These are phyloP conservation scores for Danielia oregonensis DNA, from an alignment of 805 yeast genomes.

Conservation along the genomic window DNA sequence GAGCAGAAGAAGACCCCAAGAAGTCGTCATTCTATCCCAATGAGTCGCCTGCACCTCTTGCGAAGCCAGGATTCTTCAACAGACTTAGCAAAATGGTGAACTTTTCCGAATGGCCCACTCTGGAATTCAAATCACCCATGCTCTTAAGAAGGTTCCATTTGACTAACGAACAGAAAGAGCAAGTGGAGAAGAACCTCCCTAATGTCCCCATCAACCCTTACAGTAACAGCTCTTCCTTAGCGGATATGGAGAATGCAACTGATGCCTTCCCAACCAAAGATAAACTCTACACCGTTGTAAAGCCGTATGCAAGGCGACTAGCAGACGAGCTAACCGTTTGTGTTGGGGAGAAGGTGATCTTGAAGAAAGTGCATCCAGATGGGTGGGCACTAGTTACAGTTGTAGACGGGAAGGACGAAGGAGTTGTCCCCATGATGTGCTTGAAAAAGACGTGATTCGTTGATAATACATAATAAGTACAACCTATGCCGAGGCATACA, in stretches of 20 bases:
- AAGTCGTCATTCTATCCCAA: background rate
- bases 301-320: conserved; percentile 24
- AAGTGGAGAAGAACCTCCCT: conserved; percentile 14
- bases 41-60: background rate
- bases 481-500: too few species aligned
- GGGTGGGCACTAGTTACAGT: conserved; percentile 37
- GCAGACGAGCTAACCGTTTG: conserved; percentile 32
- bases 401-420: conserved; percentile 18
- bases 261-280: background rate
- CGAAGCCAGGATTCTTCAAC: conserved; percentile 3
- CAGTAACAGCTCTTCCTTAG: background rate
- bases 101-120: conserved; percentile 18
- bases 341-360: conserved; percentile 27
- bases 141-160: conserved; percentile 30
- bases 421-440: conserved; percentile 34
- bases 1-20: background rate
- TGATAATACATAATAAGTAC: background rate
- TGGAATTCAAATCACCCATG: conserved; percentile 25
- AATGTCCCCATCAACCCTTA: conserved; percentile 12
- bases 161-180: conserved; percentile 16
- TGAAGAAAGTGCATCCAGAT: conserved; percentile 26
- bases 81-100: conserved; percentile 24
- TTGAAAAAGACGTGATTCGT: conserved; percentile 10
- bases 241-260: background rate
- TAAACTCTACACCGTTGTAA: conserved; percentile 21